Evolutionary conservation across 23 red algal species (phyloP).

Genomic region (Gracilaria gracilis): DNA sequence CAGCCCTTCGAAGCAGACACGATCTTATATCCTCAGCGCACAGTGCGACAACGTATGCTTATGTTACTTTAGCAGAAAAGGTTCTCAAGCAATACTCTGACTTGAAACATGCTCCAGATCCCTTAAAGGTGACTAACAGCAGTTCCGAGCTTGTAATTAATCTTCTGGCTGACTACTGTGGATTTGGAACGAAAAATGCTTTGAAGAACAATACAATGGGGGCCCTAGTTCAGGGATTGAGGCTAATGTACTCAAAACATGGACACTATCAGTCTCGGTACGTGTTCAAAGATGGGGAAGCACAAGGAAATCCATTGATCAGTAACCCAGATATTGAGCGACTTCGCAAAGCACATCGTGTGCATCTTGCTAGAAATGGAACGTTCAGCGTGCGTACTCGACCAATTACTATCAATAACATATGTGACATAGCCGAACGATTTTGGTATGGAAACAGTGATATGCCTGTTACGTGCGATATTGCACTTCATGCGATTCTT

Average conservation of each 20-base stretch:
- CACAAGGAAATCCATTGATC: too few species aligned
- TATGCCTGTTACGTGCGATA: too few species aligned
- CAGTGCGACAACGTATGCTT: not conserved
- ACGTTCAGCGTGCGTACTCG: slow-evolving; percentile 21
- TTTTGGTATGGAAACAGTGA: too few species aligned
- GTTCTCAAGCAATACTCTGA: not conserved
- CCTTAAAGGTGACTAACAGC: too few species aligned
- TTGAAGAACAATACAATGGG: slow-evolving; percentile 30
- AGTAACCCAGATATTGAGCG: slow-evolving; percentile 25
- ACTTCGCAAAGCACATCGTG: slow-evolving; percentile 25
- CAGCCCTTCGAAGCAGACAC: slow-evolving; percentile 13
- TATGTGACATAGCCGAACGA: too few species aligned
- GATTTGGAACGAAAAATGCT: slow-evolving; percentile 21
- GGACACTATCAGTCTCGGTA: slow-evolving; percentile 21
- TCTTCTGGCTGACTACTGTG: slow-evolving; percentile 45
- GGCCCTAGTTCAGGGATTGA: slow-evolving; percentile 38
- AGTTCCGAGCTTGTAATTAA: too few species aligned
- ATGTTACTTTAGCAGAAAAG: not conserved
- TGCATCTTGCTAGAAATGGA: slow-evolving; percentile 27
- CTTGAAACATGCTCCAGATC: too few species aligned
- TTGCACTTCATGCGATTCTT: too few species aligned
- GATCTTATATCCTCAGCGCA: slow-evolving; percentile 1
- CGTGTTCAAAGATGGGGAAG: not conserved
- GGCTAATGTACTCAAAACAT: slow-evolving; percentile 21
- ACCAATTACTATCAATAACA: slow-evolving; percentile 9